A percentile compares a stretch with the other conserved stretches of the same genome.
Evolutionary conservation across 2,329 filamentous ascomycete genomes (phyloP).

Genomic region (Colletotrichum godetiae): DNA sequence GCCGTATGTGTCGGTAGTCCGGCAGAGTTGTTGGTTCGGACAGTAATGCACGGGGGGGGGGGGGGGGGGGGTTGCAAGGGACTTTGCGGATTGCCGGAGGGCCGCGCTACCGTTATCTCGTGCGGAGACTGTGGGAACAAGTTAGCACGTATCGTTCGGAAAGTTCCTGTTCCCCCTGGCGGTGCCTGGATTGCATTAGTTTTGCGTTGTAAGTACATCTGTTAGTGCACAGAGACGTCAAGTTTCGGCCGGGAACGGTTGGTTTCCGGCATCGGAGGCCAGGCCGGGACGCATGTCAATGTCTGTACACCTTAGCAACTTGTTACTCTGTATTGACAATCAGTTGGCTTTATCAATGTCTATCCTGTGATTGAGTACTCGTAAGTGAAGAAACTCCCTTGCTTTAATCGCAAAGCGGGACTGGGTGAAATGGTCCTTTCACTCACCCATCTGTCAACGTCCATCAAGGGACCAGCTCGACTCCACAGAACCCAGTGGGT

Average conservation of each 20-base stretch:
- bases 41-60: no score
- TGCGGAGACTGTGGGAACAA: background rate
- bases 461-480: background rate
- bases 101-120: background rate
- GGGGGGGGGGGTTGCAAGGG: no score
- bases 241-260: background rate
- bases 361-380: no score
- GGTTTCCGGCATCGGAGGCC: conserved; percentile 5
- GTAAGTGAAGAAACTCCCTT: no score
- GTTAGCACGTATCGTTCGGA: background rate
- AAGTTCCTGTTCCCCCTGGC: background rate
- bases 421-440: background rate
- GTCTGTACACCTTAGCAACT: no score
- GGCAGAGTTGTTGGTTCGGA: background rate
- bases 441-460: background rate
- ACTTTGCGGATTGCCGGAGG: no score
- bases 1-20: background rate
- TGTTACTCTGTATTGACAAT: no score
- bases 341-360: no score
- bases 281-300: background rate
- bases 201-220: background rate
- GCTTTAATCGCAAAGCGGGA: background rate
- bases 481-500: background rate
- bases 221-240: background rate
- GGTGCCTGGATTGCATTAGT: background rate